phyloP scores from a whole-genome alignment of 1,139 yeast genomes.

The Saccharomyces hybrid region DNA sequence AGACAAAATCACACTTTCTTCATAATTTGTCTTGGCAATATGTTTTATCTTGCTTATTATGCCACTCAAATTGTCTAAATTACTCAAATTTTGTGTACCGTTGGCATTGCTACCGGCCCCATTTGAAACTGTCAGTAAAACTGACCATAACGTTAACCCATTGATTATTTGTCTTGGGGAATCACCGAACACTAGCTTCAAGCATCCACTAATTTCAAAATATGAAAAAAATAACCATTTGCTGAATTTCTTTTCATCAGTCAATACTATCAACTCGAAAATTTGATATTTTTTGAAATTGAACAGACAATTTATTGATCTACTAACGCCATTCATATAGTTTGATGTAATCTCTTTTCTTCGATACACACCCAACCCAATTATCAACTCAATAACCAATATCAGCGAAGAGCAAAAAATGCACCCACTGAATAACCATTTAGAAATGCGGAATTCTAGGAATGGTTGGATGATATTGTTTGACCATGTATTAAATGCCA shows the following conservation, averaged over 20 bases:
- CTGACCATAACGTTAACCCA: constrained; percentile 60
- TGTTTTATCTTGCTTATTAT: constrained; percentile 47
- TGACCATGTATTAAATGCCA: constrained; percentile 75
- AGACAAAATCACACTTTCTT: constrained; percentile 63
- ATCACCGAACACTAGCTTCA: constrained; percentile 63
- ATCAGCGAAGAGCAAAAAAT: constrained; percentile 63
- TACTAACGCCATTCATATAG: constrained; percentile 61
- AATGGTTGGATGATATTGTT: constrained; percentile 46
- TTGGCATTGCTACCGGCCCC: constrained; percentile 19
- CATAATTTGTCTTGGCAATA: constrained; percentile 53
- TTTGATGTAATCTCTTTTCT: constrained; percentile 63
- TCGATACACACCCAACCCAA: constrained; percentile 52
- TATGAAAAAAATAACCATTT: constrained; percentile 62
- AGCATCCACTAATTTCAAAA: constrained; percentile 58
- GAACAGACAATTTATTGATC: constrained; percentile 47
- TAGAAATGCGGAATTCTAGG: constrained; percentile 55
- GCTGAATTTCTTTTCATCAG: constrained; percentile 56
- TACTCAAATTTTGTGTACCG: constrained; percentile 12
- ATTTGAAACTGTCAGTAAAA: constrained; percentile 34
- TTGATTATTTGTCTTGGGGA: constrained; percentile 86
- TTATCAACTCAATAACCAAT: constrained; percentile 48
- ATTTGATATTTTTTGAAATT: constrained; percentile 65
- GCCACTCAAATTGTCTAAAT: constrained; percentile 35
- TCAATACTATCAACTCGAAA: constrained; percentile 47
- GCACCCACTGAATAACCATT: constrained; percentile 81